Percentiles rank a stretch among this genome's conserved stretches.
Evolutionary conservation across 177 flowering plant species (phyloP).

Genomic region (Telopea speciosissima): DNA sequence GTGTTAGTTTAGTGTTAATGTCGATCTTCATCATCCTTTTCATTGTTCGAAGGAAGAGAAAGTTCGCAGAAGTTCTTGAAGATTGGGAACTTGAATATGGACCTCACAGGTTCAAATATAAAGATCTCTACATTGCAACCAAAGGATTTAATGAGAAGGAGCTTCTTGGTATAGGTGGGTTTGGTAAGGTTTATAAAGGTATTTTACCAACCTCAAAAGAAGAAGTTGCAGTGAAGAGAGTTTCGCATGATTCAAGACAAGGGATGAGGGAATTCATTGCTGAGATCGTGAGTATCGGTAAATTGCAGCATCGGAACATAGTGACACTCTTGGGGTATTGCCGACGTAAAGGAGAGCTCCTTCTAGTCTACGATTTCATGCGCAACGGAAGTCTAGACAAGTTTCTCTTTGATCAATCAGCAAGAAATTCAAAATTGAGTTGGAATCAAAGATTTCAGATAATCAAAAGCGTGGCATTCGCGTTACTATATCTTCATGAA

Average conservation of each 20-base stretch:
- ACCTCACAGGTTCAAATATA: not conserved
- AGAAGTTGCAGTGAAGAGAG: not conserved
- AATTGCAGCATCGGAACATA: not conserved
- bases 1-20: not conserved
- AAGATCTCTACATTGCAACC: not conserved
- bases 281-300: not conserved
- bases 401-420: not conserved
- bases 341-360: not conserved
- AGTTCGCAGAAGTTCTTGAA: not conserved
- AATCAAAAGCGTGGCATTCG: not conserved
- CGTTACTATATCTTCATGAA: not conserved
- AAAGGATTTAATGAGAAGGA: not conserved
- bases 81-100: not conserved
- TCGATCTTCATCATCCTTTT: not conserved
- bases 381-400: not conserved
- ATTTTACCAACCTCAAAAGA: not conserved
- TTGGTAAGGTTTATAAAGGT: not conserved
- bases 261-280: not conserved
- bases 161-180: not conserved
- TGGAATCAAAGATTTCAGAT: not conserved
- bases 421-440: not conserved
- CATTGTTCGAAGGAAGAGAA: not conserved
- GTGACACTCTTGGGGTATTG: not conserved
- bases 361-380: not conserved
- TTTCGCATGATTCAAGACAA: not conserved